Conservation (phyloP, 306 rosid species). For the Castanea crenata region DNA sequence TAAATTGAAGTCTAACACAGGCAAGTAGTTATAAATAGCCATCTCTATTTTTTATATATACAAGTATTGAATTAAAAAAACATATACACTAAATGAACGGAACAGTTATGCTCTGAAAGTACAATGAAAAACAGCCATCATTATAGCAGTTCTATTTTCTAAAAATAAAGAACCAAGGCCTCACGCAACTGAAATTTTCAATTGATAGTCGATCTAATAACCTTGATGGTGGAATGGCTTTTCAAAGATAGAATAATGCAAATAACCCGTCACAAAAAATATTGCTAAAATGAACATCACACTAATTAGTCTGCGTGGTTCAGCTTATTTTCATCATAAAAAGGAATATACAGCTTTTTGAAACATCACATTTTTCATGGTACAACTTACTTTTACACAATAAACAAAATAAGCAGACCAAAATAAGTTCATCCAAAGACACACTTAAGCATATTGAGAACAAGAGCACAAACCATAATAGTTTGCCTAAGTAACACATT, state of each 20-base stretch:
- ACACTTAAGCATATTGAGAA: conserved; percentile 1
- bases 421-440: too few relatives aligned
- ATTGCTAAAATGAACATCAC: conserved; percentile 5
- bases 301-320: neutral
- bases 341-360: too few relatives aligned
- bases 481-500: conserved; percentile 86
- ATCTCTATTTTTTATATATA: neutral
- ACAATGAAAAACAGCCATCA: too few relatives aligned
- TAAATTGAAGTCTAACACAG: neutral
- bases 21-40: neutral
- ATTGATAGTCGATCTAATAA: neutral
- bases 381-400: too few relatives aligned
- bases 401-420: too few relatives aligned
- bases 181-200: neutral
- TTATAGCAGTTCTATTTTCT: neutral
- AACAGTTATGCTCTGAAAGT: too few relatives aligned
- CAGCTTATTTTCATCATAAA: too few relatives aligned
- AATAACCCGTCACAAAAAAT: neutral
- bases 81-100: too few relatives aligned
- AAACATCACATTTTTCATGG: too few relatives aligned
- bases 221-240: neutral
- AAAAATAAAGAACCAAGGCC: neutral
- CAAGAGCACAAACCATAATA: conserved; percentile 68
- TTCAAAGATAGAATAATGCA: neutral
- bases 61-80: too few relatives aligned